These are phyloP conservation scores for Pichia ethanolica DNA, from an alignment of 805 yeast genomes.

Conservation along the genomic window DNA sequence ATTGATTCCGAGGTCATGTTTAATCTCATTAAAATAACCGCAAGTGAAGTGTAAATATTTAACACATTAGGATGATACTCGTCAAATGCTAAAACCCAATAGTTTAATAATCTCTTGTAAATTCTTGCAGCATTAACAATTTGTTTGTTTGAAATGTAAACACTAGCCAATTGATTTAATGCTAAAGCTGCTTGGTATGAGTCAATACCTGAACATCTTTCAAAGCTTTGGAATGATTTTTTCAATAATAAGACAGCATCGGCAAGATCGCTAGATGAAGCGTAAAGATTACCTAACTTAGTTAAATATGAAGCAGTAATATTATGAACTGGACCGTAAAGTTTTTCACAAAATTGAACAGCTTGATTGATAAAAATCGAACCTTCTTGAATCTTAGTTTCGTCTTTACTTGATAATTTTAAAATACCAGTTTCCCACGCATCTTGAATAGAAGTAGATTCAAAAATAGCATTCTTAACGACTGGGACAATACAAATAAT, in stretches of 20 bases:
- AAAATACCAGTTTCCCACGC: constrained; percentile 55
- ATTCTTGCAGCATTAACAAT: constrained; percentile 54
- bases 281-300: constrained; percentile 38
- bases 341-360: constrained; percentile 67
- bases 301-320: constrained; percentile 69
- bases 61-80: constrained; percentile 63
- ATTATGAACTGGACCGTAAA: constrained; percentile 73
- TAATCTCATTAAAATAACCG: constrained; percentile 48
- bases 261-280: constrained; percentile 4
- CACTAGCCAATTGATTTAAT: constrained; percentile 65
- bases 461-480: constrained; percentile 63
- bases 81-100: constrained; percentile 54
- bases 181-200: constrained; percentile 67
- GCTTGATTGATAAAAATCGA: constrained; percentile 61
- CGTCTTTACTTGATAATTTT: constrained; percentile 23
- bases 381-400: constrained; percentile 46
- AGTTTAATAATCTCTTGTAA: constrained; percentile 49
- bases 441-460: constrained; percentile 65
- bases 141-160: constrained; percentile 57
- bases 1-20: constrained; percentile 42
- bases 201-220: constrained; percentile 77
- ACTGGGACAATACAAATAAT: constrained; percentile 64
- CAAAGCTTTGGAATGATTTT: constrained; percentile 67
- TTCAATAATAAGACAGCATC: constrained; percentile 36
- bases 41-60: constrained; percentile 55